Evolutionary conservation across 2,329 filamentous ascomycete species (phyloP).

Genomic region (Zarea fungicola): DNA sequence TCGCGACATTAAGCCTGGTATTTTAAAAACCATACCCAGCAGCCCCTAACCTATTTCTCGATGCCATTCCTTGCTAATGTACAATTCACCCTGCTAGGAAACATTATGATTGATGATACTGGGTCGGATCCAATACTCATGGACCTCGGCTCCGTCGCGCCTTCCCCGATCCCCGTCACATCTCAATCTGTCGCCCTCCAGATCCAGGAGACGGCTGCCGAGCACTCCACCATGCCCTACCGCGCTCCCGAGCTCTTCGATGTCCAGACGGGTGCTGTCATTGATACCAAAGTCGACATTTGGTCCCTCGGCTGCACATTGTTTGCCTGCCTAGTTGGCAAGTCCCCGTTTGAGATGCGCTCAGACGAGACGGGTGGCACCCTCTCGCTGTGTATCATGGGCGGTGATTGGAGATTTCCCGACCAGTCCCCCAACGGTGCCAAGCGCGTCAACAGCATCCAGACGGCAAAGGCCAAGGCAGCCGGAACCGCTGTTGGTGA

Average conservation of each 20-base stretch:
- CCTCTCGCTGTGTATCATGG: slow-evolving; percentile 84
- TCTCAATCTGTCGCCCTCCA: slow-evolving; percentile 85
- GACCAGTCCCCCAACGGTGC: slow-evolving; percentile 67
- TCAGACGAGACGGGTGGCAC: slow-evolving; percentile 95
- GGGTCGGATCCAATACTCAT: slow-evolving; percentile 88
- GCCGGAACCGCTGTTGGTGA: slow-evolving; percentile 27
- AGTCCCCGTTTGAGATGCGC: slow-evolving; percentile 92
- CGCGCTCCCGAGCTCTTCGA: slow-evolving; percentile 96
- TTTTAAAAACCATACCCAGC: no score
- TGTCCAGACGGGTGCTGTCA: slow-evolving; percentile 84
- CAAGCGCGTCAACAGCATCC: slow-evolving; percentile 40
- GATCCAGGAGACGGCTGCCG: slow-evolving; percentile 88
- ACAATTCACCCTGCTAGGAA: slow-evolving; percentile 48
- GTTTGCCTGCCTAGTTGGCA: slow-evolving; percentile 92
- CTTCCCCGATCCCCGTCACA: slow-evolving; percentile 82
- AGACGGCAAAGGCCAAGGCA: slow-evolving; percentile 19
- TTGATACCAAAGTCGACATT: slow-evolving; percentile 96
- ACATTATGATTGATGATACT: slow-evolving; percentile 97
- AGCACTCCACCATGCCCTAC: slow-evolving; percentile 98
- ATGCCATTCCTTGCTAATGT: background rate
- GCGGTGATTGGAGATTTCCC: slow-evolving; percentile 94
- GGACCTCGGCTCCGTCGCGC: slow-evolving; percentile 90
- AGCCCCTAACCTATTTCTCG: background rate
- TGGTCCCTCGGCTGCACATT: slow-evolving; percentile 98
- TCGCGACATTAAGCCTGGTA: slow-evolving; percentile 94